Evolutionary conservation across 345 rosid genomes (phyloP), one percentile per base, ranked within the genome.

Genomic region (Fremontodendron californicum): DNA sequence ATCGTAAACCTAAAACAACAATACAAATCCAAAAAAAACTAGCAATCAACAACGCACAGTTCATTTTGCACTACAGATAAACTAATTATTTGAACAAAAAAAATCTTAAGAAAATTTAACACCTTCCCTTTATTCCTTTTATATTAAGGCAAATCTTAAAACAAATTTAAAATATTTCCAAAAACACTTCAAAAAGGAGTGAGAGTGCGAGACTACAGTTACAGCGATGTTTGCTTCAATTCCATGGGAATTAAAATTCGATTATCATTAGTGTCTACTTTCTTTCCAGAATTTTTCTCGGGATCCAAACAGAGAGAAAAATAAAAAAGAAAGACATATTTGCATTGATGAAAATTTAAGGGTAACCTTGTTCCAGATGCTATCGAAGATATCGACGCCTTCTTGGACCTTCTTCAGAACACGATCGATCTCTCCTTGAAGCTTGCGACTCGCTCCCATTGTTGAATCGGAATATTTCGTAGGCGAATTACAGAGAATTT

Each of bases 361-460:
- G n/a, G 33, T 4, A 57, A 95, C 99, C 95, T 96, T 96, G 83
- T 96, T 94, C 99, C 97, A 96, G 78, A 96, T 96, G 88, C 95
- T 86, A 71, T 96, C 99, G 79, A 94, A 96, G 64, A 94, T 94
- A 52, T 96, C 98, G 23, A 96, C 98, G 52, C 99, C 99, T 87
- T 96, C 99, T 67, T 96, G 98, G 66, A 96, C 99, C 87, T 92
- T 96, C 94, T 96, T 96, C 58, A 96, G 86, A 9, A 96, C 99
- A 66, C 98, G 91, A 91, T 96, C 98, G 87, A 96, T 96, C 90
- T 96, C 99, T 43, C 97, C 98, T 81, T 96, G 99, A 43, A 96
- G 86, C 86, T 96, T 96, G 35, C 99, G 92, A 46, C 99, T 96
- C 76, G 99, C 98, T 72, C 98, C 99, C 99, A 96, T 96, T 74